Evolutionary conservation across 495 filamentous ascomycete species (phyloP).

Genomic region (Daldinia grandis): DNA sequence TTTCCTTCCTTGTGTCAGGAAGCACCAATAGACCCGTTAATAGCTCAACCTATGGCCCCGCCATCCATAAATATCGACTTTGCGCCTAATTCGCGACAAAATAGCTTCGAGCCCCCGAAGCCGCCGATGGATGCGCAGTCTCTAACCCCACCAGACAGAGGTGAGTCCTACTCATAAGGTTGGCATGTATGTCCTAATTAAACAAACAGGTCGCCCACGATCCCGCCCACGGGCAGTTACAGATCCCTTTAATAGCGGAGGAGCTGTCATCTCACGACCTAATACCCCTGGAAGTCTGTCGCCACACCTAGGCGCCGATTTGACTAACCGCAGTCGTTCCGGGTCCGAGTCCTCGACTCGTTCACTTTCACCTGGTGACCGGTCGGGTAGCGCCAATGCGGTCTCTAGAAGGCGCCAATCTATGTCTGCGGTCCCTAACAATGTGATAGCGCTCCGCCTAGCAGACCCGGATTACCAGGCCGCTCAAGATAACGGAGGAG

Average conservation of each 20-base stretch:
- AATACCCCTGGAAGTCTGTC: conserved; percentile 54
- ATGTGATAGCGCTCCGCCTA: conserved; percentile 91
- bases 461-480: conserved; percentile 86
- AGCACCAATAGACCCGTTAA: conserved; percentile 56
- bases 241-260: conserved; percentile 68
- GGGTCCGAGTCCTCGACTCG: conserved; percentile 58
- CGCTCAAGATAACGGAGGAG: conserved; percentile 61
- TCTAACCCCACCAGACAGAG: conserved; percentile 83
- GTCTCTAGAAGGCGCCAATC: conserved; percentile 80
- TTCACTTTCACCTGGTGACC: conserved; percentile 74
- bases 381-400: conserved; percentile 65
- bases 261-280: conserved; percentile 51
- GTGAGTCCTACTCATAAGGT: conserved; percentile 58
- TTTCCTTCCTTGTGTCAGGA: conserved; percentile 64
- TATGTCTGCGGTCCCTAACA: conserved; percentile 84
- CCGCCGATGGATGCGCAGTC: conserved; percentile 74
- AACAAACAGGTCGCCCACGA: conserved; percentile 52
- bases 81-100: conserved; percentile 75
- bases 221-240: conserved; percentile 76
- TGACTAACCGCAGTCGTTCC: conserved; percentile 52
- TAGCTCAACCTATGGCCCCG: conserved; percentile 78
- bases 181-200: conserved; percentile 7
- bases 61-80: conserved; percentile 94
- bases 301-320: conserved; percentile 56
- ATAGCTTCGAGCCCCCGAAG: conserved; percentile 75